Conservation (phyloP, 2,329 filamentous ascomycete species). For the Cadophora luteo-olivacea region DNA sequence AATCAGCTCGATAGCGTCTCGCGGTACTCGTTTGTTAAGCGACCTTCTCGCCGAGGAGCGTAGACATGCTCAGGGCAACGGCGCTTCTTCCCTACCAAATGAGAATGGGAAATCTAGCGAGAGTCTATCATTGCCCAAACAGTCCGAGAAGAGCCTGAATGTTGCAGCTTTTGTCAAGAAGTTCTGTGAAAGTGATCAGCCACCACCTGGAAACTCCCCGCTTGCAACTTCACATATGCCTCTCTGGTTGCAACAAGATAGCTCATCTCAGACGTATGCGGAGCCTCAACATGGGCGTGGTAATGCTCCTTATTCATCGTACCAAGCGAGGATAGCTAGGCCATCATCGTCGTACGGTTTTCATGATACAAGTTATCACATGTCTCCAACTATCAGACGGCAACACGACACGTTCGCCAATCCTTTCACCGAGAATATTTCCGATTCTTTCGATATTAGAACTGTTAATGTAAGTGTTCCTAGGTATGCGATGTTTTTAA, state of each 20-base stretch:
- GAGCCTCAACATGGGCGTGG: slow-evolving; percentile 17
- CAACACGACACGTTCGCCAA: slow-evolving; percentile 17
- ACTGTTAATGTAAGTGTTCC: slow-evolving; percentile 22
- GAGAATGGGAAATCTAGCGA: not conserved
- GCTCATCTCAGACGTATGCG: slow-evolving; percentile 25
- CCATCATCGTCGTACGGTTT: slow-evolving; percentile 16
- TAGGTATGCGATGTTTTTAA: not conserved
- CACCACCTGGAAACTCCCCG: slow-evolving; percentile 23
- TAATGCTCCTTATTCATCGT: not conserved
- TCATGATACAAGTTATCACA: slow-evolving; percentile 7
- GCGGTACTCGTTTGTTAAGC: slow-evolving; percentile 47
- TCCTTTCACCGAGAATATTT: slow-evolving; percentile 26
- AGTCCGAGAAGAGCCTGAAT: slow-evolving; percentile 36
- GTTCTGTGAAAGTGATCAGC: slow-evolving; percentile 39
- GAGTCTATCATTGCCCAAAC: slow-evolving; percentile 14
- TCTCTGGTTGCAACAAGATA: slow-evolving; percentile 29
- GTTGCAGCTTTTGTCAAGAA: slow-evolving; percentile 42
- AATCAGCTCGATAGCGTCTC: slow-evolving; percentile 48
- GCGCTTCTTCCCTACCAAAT: not conserved
- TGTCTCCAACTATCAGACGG: slow-evolving; percentile 1
- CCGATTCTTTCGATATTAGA: slow-evolving; percentile 32
- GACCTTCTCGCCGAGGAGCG: slow-evolving; percentile 43
- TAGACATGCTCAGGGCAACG: slow-evolving; percentile 13
- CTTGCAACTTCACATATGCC: slow-evolving; percentile 28
- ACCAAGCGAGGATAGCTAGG: not conserved